Evolutionary conservation across 129 eudicot species (phyloP).

Genomic region (Saposhnikovia divaricata): DNA sequence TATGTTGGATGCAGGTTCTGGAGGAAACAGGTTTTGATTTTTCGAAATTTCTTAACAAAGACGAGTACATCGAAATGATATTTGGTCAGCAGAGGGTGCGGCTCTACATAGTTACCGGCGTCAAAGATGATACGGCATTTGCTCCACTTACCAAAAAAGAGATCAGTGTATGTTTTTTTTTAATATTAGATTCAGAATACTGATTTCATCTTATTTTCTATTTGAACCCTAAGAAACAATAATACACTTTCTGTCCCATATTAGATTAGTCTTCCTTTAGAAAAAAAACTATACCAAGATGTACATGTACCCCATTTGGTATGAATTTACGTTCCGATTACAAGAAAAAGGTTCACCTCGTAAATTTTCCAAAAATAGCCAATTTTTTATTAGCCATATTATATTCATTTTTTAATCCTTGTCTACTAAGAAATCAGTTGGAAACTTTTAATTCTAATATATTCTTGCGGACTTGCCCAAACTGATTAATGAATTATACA

Average conservation of each 20-base stretch:
- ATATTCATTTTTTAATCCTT: neutral
- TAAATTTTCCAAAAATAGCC: neutral
- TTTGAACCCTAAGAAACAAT: neutral
- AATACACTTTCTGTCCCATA: neutral
- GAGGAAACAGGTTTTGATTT: slow-evolving; percentile 99
- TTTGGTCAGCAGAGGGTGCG: slow-evolving; percentile 97
- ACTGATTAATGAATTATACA: neutral
- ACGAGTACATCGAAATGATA: slow-evolving; percentile 73
- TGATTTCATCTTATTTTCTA: neutral
- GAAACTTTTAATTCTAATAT: neutral
- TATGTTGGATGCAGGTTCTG: slow-evolving; percentile 62
- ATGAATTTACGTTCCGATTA: neutral
- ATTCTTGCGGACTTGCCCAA: neutral
- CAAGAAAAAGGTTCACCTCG: neutral
- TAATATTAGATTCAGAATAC: neutral
- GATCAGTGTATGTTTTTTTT: slow-evolving; percentile 69
- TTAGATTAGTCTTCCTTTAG: neutral
- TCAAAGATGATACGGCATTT: slow-evolving; percentile 81
- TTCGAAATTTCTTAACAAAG: slow-evolving; percentile 74
- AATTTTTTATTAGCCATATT: neutral
- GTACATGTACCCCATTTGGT: neutral
- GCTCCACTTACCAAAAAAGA: slow-evolving; percentile 98
- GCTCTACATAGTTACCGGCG: slow-evolving; percentile 89
- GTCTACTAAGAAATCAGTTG: neutral
- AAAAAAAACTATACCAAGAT: neutral